Conservation (phyloP, 2,329 filamentous ascomycete species). For the Arthrobotrys musiformis region DNA sequence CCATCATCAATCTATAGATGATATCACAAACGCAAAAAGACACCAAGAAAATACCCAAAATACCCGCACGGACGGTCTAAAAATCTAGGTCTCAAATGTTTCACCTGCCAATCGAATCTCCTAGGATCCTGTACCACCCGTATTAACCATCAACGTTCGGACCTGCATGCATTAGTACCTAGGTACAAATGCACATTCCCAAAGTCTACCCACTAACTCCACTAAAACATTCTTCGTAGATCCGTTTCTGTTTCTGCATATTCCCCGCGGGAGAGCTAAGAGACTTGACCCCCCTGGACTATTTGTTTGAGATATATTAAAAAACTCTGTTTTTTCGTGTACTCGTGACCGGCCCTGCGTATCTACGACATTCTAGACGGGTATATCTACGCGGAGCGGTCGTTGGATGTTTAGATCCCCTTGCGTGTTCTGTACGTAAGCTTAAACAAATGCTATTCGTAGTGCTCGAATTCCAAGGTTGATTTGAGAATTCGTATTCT, state of each 20-base stretch:
- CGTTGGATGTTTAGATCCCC: background rate
- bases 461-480: no score
- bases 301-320: conserved; percentile 28
- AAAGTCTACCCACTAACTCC: background rate
- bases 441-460: no score
- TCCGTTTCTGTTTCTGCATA: background rate
- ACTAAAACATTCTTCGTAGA: background rate
- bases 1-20: background rate
- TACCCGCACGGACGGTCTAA: background rate
- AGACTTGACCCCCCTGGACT: conserved; percentile 10
- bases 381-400: background rate
- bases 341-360: background rate
- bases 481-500: background rate
- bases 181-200: no score
- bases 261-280: background rate
- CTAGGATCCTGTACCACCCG: background rate
- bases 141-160: background rate
- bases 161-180: conserved; percentile 24
- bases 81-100: background rate
- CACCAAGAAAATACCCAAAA: background rate
- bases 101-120: background rate
- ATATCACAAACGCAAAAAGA: background rate
- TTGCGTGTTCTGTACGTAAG: background rate
- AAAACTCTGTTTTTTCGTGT: background rate
- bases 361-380: background rate